Evolutionary conservation across 371 early-diverging fungal species (phyloP).

Genomic region (Mortierella sp.): DNA sequence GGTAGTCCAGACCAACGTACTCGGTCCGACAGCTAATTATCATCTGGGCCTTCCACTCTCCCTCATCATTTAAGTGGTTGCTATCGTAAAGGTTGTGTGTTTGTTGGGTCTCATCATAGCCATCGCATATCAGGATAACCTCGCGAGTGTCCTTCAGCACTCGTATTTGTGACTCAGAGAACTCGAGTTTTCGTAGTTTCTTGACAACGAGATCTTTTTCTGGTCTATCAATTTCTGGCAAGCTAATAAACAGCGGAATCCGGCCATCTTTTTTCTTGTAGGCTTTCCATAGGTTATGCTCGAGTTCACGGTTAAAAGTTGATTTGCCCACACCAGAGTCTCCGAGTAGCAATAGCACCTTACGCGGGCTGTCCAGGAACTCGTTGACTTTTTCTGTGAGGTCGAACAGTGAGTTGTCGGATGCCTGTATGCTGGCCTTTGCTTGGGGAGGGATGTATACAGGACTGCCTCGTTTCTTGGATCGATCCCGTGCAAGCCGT

Average conservation of each 20-base stretch:
- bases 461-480: not conserved
- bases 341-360: conserved; percentile 25
- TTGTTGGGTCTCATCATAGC: conserved; percentile 14
- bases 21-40: not conserved
- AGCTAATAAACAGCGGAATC: conserved; percentile 21
- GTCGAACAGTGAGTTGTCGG: not conserved
- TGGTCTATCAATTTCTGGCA: conserved; percentile 13
- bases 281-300: conserved; percentile 5
- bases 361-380: not conserved
- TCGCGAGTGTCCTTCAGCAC: not conserved
- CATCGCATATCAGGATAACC: no score
- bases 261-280: not conserved
- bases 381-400: conserved; percentile 7
- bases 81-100: not conserved
- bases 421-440: not conserved
- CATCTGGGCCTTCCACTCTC: conserved; percentile 6
- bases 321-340: conserved; percentile 33
- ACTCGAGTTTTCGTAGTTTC: not conserved
- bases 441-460: not conserved
- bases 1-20: conserved; percentile 4
- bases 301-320: conserved; percentile 23
- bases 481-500: not conserved
- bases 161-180: conserved; percentile 3
- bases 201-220: conserved; percentile 12
- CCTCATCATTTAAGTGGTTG: not conserved